These are phyloP conservation scores for Podospora sp. DNA, from an alignment of 495 filamentous ascomycete genomes.

Conservation along the genomic window DNA sequence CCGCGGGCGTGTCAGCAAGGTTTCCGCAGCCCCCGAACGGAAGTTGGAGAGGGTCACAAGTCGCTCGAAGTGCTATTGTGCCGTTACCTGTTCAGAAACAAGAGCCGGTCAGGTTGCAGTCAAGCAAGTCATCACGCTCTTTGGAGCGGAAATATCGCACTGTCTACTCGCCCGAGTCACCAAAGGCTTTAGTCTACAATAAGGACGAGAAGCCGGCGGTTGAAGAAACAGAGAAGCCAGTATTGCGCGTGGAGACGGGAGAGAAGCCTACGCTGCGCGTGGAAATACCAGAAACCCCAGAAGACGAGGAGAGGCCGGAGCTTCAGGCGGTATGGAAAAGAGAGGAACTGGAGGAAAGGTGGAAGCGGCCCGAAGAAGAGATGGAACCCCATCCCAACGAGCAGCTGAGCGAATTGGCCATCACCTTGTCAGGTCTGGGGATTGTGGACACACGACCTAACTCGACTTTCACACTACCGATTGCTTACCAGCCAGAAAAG, in stretches of 20 bases:
- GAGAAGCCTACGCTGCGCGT: neutral
- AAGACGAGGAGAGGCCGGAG: constrained; percentile 6
- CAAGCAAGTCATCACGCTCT: constrained; percentile 10
- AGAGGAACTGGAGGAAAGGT: neutral
- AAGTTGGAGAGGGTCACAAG: constrained; percentile 11
- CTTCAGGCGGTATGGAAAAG: neutral
- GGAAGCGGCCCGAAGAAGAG: neutral
- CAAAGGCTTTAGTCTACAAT: constrained; percentile 9
- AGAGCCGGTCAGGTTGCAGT: constrained; percentile 18
- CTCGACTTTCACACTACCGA: constrained; percentile 14
- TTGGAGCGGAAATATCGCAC: neutral
- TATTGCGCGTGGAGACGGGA: neutral
- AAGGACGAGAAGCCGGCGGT: neutral
- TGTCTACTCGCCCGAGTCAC: constrained; percentile 18
- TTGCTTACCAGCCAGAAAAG: neutral
- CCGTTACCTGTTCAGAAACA: neutral
- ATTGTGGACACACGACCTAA: constrained; percentile 17
- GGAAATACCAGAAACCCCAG: neutral
- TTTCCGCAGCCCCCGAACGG: constrained; percentile 2
- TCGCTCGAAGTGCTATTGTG: neutral
- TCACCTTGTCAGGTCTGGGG: constrained; percentile 20
- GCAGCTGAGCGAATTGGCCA: constrained; percentile 22
- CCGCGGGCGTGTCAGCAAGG: neutral
- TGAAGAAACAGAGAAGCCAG: neutral
- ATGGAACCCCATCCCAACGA: neutral